A percentile compares a stretch with the other conserved stretches of the same genome.
Evolutionary conservation across 345 rosid species (phyloP).

Genomic region (Pseudoturritis turrita): DNA sequence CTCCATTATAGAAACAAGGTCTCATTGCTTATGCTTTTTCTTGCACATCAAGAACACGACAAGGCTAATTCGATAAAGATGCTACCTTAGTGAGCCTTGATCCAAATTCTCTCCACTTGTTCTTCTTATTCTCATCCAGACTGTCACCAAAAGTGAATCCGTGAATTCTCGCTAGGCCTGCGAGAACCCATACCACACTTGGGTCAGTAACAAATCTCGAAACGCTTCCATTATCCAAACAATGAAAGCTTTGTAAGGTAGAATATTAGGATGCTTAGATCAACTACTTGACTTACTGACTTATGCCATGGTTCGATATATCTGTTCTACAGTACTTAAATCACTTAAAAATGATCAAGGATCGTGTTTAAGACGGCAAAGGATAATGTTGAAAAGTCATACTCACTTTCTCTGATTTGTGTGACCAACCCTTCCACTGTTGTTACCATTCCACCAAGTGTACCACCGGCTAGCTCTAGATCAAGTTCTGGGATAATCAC

Average conservation of each 20-base stretch:
- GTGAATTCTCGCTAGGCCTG: conserved; percentile 94
- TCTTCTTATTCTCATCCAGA: conserved; percentile 53
- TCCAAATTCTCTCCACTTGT: conserved; percentile 74
- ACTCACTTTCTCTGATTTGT: conserved; percentile 93
- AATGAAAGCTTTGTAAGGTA: background rate
- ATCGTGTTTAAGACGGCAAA: background rate
- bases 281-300: background rate
- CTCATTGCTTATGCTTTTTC: background rate
- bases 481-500: conserved; percentile 82
- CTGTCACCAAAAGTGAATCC: conserved; percentile 97
- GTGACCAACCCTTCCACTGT: conserved; percentile 92
- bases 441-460: conserved; percentile 86
- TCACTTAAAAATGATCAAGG: background rate
- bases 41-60: background rate
- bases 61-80: background rate
- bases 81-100: conserved; percentile 65
- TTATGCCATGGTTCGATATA: background rate
- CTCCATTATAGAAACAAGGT: background rate
- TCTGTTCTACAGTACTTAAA: background rate
- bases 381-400: background rate
- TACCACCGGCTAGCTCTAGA: conserved; percentile 82
- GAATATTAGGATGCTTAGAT: background rate
- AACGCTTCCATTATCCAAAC: background rate
- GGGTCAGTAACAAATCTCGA: background rate
- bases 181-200: background rate